Base-by-base conservation (phyloP, 2,329 filamentous ascomycete genomes). In the Stachybotrys elegans region DNA sequence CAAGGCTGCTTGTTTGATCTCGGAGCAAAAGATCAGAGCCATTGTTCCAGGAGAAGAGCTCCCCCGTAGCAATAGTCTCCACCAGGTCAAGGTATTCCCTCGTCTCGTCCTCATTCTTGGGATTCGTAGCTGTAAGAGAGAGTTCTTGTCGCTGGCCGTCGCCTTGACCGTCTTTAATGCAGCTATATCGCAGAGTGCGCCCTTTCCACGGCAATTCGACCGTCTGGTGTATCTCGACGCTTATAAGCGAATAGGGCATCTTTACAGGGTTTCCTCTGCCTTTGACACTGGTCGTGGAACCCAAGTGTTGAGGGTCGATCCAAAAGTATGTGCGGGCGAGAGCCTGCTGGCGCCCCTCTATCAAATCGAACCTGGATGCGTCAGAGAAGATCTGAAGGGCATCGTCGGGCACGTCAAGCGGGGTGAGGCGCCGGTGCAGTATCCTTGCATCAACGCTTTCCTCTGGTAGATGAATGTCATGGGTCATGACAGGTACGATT, bases 61-160 rank as follows among this genome's bases (percentile, higher is more conserved):
- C 48, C 0, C 62, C 65, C 6, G 41, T 46, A 2, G 60, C 65
- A 4, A 65, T 40, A 2, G 58, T 56, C 20, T 61, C 47, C 1
- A 60, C 62, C 2, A 59, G 49, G 20, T 53, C 42, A 20, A 65
- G 40, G 40, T 62, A 66, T 12, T 25, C 44, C 6, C 48, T 32
- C 2, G 42, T 48, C 38, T 43, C 36, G 11, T 45, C 32, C 2
- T 16, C 16, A 16, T 31, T 27, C 29, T 53, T 51, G 16, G 38
- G 32, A 5, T n/a, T 6, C 1, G 16, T 32, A 0, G 23, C 6
- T 2, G 19, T 8, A 16, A 81, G 63, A 2, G 63, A 68, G 20
- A 81, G 57, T 53, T 77, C 72, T 17, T 72, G 68, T n/a, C 73
- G 66, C 12, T 69, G 70, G 6, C 75, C 75, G 40, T 71, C 72